Conservation (phyloP, 768 basidiomycete species). For the Rhodotorula taiwanensis region DNA sequence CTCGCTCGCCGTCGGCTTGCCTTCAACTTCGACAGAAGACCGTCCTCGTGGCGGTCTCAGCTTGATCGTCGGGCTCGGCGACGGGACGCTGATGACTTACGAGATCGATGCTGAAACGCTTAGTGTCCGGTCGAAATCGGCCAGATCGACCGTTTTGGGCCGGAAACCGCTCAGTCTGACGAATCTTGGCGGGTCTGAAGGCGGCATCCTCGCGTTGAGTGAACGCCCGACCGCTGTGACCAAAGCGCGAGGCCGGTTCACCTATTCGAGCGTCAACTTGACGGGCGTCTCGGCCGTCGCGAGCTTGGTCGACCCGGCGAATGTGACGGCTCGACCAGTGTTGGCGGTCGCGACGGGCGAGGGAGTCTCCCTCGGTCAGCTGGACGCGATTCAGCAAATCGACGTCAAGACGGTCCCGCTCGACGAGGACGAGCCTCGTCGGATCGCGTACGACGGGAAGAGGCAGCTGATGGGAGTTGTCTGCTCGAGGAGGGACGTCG, state of each 20-base stretch:
- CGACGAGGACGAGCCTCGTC: conserved; percentile 64
- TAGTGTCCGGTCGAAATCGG: conserved; percentile 9
- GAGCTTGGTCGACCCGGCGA: conserved; percentile 53
- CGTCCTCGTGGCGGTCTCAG: conserved; percentile 32
- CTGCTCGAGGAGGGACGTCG: conserved; percentile 55
- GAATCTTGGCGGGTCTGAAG: conserved; percentile 49
- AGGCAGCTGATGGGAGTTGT: conserved; percentile 61
- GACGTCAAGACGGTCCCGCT: conserved; percentile 69
- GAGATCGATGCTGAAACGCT: conserved; percentile 44
- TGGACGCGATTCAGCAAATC: conserved; percentile 62
- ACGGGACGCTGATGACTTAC: conserved; percentile 64
- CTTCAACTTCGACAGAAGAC: background rate
- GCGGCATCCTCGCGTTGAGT: conserved; percentile 63
- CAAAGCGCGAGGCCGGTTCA: conserved; percentile 57
- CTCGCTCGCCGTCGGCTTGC: conserved; percentile 45
- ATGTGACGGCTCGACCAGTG: conserved; percentile 42
- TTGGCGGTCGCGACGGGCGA: conserved; percentile 50
- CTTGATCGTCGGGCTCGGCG: conserved; percentile 65
- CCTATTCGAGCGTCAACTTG: conserved; percentile 63
- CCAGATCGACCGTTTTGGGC: conserved; percentile 61
- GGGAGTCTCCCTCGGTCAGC: background rate
- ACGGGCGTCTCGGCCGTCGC: conserved; percentile 59
- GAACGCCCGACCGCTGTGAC: conserved; percentile 64
- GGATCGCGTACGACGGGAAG: conserved; percentile 57
- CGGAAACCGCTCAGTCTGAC: conserved; percentile 60